Evolutionary conservation across 306 rosid genomes (phyloP), one percentile per base, ranked within the genome.

Genomic region (Trifolium pratense): DNA sequence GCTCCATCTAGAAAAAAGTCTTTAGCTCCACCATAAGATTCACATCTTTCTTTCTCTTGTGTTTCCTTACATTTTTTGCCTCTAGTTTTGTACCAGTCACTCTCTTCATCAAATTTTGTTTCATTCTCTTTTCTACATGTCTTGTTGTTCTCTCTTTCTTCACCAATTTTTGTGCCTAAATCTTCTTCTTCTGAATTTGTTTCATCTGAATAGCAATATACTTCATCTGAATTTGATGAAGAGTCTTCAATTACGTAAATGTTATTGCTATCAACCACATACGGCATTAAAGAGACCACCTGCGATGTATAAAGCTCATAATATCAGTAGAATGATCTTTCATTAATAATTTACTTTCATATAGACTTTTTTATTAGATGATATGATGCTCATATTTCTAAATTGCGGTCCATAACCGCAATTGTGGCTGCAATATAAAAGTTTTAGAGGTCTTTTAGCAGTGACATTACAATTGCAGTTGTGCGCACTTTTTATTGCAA

Each of bases 11-110:
- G 83, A 59, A 17, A 80, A 77, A 68, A 84, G 32, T 64, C 61
- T 73, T 60, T 84, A 43, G 87, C 87, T 40, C 87, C 75, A 48
- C 73, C 75, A 64, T 63, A 74, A 21, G 78, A 48, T 66, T 40
- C 68, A 59, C 69, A 36, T 14, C 69, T 46, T 63, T 58, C 69
- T 69, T 71, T 15, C 5, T 17, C 53, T 64, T 57, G 49, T 76
- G 56, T 57, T 39, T 75, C 43, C 72, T 20, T 29, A 0, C 6
- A 21, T 11, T 20, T 75, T 23, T 39, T 70, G 49, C 20, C 32
- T 55, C 8, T 13, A 43, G 2, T 62, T 68, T 23, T 4, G 85
- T 13, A 7, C 56, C 25, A 63, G 5, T 52, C 53, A 40, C 43
- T 53, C 63, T 43, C 77, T 58, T 77, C 51, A 16, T 5, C 18